A percentile compares a stretch with the other conserved stretches of the same genome.
Evolutionary conservation across 768 basidiomycete genomes (phyloP).

Genomic region (Austroboletus eburneus): DNA sequence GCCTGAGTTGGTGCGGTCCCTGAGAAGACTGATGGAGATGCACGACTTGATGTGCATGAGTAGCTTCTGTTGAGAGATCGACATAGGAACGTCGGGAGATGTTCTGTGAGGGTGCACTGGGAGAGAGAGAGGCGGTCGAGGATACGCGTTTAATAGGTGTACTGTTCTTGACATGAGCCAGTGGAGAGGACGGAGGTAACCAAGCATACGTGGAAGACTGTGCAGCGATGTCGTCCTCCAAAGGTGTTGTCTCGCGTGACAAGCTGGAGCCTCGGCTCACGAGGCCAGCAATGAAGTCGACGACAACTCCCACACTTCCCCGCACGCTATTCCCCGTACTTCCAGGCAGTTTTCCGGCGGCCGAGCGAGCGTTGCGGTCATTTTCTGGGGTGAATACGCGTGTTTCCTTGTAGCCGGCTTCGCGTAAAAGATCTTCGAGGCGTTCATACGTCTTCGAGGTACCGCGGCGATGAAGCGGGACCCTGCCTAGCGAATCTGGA

Average conservation of each 20-base stretch:
- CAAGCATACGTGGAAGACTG: constrained; percentile 8
- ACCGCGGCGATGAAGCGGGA: constrained; percentile 73
- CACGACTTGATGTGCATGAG: constrained; percentile 8
- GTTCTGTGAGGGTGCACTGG: constrained; percentile 20
- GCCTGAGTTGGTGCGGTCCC: constrained; percentile 16
- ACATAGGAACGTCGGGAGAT: constrained; percentile 11
- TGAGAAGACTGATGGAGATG: constrained; percentile 24
- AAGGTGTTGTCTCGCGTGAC: constrained; percentile 14
- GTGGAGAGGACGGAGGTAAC: constrained; percentile 27
- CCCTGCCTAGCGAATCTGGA: constrained; percentile 56
- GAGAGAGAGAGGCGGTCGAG: constrained; percentile 15
- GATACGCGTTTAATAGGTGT: constrained; percentile 6
- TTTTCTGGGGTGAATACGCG: constrained; percentile 83
- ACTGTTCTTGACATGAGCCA: constrained; percentile 12
- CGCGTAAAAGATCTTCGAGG: constrained; percentile 78
- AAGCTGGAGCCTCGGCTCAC: constrained; percentile 34
- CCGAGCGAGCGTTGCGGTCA: constrained; percentile 42
- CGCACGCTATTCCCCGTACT: constrained; percentile 37
- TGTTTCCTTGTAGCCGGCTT: constrained; percentile 92
- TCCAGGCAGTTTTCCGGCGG: constrained; percentile 21
- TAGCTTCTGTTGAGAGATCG: constrained; percentile 8
- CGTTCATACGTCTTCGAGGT: constrained; percentile 79
- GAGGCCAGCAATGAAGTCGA: constrained; percentile 63
- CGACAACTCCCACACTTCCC: constrained; percentile 48
- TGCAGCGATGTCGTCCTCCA: constrained; percentile 3